Base-by-base conservation (phyloP, 2,329 filamentous ascomycete species). In the Tolypocladium paradoxum region DNA sequence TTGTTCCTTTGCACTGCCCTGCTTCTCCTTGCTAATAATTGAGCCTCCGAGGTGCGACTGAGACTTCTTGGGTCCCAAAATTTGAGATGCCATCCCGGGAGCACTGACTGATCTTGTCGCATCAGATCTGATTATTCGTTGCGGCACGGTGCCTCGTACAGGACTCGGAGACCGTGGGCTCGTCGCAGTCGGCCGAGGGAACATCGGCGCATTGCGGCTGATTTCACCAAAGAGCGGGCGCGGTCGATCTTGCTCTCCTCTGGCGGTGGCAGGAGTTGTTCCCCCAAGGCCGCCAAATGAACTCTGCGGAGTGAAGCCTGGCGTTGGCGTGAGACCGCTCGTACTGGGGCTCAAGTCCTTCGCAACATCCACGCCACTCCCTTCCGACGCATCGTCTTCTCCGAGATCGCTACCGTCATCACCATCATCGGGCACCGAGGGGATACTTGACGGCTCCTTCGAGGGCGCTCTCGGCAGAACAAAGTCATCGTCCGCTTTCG, bases 131-230 rank as follows among this genome's bases (percentile, higher is more conserved):
- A 75, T 60, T 31, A 78, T 61, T 59, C 76, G 73, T 55, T 71
- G 67, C 34, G 82, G 80, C 33, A 82, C 68, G 40, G 79, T 76
- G 51, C 76, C 73, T 35, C 85, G 81, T 29, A 88, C 70, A 1
- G 87, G 87, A 58, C 87, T 90, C 1, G 87, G 86, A 11, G 87
- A 89, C 36, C 85, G 81, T 48, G 86, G 84, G 58, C 80, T 84
- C n/a, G 74, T 71, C 22, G 70, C 72, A 35, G 67, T 74, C 27
- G 79, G 73, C 35, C 78, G 79, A 11, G 80, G 71, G 53, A 87
- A 79, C 27, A 77, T 57, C 0, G 80, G 78, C 20, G 73, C 74
- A 40, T 72, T 75, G 38, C 72, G 72, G 53, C 68, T 68, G 38
- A 82, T 63, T 54, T 83, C 78, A 9, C 78, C 81, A 65, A 84